Conservation (phyloP, 352 stramenopile genomes). For the Globisporangium cystogenes region DNA sequence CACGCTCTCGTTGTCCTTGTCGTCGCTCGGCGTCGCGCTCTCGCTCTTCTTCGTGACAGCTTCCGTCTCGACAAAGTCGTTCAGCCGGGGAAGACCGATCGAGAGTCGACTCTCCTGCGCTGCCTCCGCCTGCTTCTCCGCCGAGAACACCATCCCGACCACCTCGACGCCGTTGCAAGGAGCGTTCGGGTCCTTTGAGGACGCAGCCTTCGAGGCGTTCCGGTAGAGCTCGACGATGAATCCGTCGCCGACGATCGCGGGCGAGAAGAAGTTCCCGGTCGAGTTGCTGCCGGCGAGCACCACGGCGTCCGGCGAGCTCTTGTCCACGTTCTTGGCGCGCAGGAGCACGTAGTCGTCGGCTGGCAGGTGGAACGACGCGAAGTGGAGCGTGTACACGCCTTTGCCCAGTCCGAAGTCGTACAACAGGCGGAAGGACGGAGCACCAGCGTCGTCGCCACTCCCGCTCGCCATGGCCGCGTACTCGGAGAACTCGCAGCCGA, state of each 20-base stretch:
- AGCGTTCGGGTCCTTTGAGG: slow-evolving; percentile 4
- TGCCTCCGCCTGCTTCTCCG: slow-evolving; percentile 23
- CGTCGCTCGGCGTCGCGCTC: slow-evolving; percentile 2
- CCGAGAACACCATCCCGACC: slow-evolving; percentile 36
- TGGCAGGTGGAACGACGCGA: slow-evolving; percentile 46
- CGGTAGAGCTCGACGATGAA: slow-evolving; percentile 44
- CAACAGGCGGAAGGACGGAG: slow-evolving; percentile 37
- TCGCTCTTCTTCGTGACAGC: slow-evolving; percentile 9
- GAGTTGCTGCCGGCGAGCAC: slow-evolving; percentile 42
- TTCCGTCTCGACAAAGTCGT: not conserved
- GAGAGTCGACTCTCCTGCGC: slow-evolving; percentile 12
- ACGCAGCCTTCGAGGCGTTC: not conserved
- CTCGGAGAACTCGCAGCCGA: slow-evolving; percentile 48
- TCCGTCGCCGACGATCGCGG: slow-evolving; percentile 32
- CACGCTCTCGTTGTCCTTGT: slow-evolving; percentile 45
- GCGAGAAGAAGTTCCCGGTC: slow-evolving; percentile 47
- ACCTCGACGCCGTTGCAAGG: slow-evolving; percentile 50
- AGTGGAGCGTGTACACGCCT: slow-evolving; percentile 58
- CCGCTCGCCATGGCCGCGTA: slow-evolving; percentile 28
- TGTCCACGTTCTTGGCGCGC: slow-evolving; percentile 19
- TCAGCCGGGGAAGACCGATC: slow-evolving; percentile 17
- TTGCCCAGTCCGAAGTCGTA: slow-evolving; percentile 38
- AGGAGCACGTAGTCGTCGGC: slow-evolving; percentile 40
- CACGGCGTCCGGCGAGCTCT: slow-evolving; percentile 11
- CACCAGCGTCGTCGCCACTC: not conserved